Evolutionary conservation across 306 rosid genomes (phyloP).

Genomic region (Leucaena leucocephala): DNA sequence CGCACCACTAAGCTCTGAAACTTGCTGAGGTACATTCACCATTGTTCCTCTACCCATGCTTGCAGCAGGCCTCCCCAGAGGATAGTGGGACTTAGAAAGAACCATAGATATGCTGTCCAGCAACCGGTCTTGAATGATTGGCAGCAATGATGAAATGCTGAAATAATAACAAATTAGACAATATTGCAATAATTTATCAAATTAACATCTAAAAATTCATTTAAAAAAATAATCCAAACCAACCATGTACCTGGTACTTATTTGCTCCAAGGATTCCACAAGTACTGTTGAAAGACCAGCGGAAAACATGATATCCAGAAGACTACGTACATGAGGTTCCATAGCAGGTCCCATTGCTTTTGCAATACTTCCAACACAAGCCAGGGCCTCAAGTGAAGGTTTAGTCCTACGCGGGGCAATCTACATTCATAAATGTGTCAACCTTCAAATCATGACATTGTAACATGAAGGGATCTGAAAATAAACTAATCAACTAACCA

Average conservation of each 20-base stretch:
- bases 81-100: constrained; percentile 82
- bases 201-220: constrained; percentile 18
- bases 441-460: constrained; percentile 39
- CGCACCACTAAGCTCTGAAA: constrained; percentile 77
- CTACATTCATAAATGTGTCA: constrained; percentile 51
- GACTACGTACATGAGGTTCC: constrained; percentile 91
- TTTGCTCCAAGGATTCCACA: constrained; percentile 90
- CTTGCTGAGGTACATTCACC: constrained; percentile 64
- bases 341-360: constrained; percentile 90
- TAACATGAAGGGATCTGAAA: constrained; percentile 29
- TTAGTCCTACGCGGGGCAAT: constrained; percentile 97
- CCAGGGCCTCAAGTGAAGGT: constrained; percentile 96
- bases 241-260: constrained; percentile 62
- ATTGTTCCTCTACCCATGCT: constrained; percentile 62
- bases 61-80: constrained; percentile 62
- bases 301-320: constrained; percentile 90
- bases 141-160: constrained; percentile 88
- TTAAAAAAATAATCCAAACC: constrained; percentile 11
- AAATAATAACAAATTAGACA: constrained; percentile 34
- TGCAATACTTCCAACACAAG: constrained; percentile 98
- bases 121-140: constrained; percentile 90
- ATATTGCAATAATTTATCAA: constrained; percentile 24
- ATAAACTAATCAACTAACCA: constrained; percentile 34
- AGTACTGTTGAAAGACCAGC: constrained; percentile 89
- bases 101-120: constrained; percentile 90